A percentile compares a stretch with the other conserved stretches of the same genome.
phyloP scores from a whole-genome alignment of 352 stramenopile genomes.

The Plasmopara halstedii region DNA sequence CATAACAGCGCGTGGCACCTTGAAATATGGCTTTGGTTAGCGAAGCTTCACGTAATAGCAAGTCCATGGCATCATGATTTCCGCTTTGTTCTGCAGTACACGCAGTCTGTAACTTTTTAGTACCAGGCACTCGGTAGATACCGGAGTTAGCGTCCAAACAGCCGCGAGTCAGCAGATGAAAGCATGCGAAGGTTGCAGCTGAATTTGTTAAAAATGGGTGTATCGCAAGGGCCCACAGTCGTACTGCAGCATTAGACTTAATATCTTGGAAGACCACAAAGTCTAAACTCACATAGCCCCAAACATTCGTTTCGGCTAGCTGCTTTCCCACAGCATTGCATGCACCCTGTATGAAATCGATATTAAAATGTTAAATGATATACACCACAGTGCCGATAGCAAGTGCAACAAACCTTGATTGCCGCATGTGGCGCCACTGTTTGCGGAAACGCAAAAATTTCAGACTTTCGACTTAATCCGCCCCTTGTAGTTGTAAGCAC shows the following conservation, averaged over 20 bases:
- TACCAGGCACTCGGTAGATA: slow-evolving; percentile 4
- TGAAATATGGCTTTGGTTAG: slow-evolving; percentile 6
- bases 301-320: slow-evolving; percentile 32
- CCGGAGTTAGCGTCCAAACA: slow-evolving; percentile 20
- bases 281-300: slow-evolving; percentile 81
- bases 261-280: slow-evolving; percentile 68
- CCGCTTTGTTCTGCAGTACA: neutral
- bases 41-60: slow-evolving; percentile 21
- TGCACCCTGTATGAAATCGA: slow-evolving; percentile 10
- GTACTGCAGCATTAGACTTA: slow-evolving; percentile 25
- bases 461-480: slow-evolving; percentile 24
- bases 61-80: slow-evolving; percentile 3
- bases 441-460: slow-evolving; percentile 76
- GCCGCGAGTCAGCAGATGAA: slow-evolving; percentile 55
- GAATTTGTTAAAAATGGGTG: slow-evolving; percentile 75
- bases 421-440: slow-evolving; percentile 64
- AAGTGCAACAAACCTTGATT: slow-evolving; percentile 29
- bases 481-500: slow-evolving; percentile 22
- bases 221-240: slow-evolving; percentile 70
- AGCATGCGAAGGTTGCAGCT: slow-evolving; percentile 59
- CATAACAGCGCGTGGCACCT: slow-evolving; percentile 40
- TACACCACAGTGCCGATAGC: neutral
- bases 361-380: neutral
- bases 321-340: slow-evolving; percentile 13
- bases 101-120: neutral